These are phyloP conservation scores for Alopecurus myosuroides DNA, from an alignment of 176 grass and related monocot species.

Conservation along the genomic window DNA sequence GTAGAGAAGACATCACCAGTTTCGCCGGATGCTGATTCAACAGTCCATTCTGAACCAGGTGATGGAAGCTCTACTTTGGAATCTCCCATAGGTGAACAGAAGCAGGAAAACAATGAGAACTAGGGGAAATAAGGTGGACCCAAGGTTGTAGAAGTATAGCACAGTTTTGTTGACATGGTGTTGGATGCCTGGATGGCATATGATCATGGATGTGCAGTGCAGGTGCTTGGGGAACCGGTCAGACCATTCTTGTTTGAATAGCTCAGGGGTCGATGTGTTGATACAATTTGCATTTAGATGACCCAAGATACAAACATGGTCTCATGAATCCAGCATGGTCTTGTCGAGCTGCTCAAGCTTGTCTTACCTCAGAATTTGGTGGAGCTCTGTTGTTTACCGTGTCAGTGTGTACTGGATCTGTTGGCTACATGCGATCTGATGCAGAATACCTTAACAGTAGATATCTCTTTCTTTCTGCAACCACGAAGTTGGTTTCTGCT, in stretches of 20 bases:
- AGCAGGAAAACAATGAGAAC: not conserved
- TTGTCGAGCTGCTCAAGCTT: not conserved
- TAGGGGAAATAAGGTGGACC: conserved; percentile 7
- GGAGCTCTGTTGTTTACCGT: conserved; percentile 12
- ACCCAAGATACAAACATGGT: not conserved
- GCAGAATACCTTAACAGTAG: conserved; percentile 20
- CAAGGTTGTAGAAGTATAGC: not conserved
- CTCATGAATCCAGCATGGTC: not conserved
- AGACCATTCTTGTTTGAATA: conserved; percentile 6
- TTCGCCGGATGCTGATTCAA: not conserved
- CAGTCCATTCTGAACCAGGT: not conserved
- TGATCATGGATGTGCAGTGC: conserved; percentile 22
- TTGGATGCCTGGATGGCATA: conserved; percentile 15
- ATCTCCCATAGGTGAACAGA: conserved; percentile 18
- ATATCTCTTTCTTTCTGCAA: conserved; percentile 1
- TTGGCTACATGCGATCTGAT: not conserved
- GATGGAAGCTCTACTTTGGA: not conserved
- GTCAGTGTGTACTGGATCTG: not conserved
- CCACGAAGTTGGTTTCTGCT: not conserved
- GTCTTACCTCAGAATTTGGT: conserved; percentile 29
- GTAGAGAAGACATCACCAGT: conserved; percentile 1
- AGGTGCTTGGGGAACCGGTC: conserved; percentile 6
- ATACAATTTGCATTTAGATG: not conserved
- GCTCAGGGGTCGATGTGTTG: not conserved
- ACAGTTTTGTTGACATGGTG: conserved; percentile 15